These are phyloP conservation scores for Apiospora koreana DNA, from an alignment of 2,329 filamentous ascomycete species.

Conservation along the genomic window DNA sequence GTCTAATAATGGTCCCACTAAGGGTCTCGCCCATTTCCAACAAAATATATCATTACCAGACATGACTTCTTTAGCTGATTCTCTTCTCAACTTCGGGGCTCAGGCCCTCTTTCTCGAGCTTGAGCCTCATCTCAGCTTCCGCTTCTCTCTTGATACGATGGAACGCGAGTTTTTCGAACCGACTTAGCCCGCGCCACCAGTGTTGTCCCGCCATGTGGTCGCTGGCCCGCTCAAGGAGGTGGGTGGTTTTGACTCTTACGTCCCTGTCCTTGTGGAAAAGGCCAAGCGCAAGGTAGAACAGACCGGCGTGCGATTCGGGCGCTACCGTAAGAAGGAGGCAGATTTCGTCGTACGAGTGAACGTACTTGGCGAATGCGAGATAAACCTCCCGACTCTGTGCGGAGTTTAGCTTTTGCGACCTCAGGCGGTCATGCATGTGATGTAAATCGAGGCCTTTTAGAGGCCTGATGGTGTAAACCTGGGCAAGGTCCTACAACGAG, in stretches of 20 bases:
- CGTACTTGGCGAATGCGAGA: constrained; percentile 72
- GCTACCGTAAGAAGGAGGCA: constrained; percentile 81
- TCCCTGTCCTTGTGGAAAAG: constrained; percentile 86
- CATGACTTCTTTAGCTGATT: constrained; percentile 42
- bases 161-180: constrained; percentile 87
- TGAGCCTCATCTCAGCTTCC: constrained; percentile 52
- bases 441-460: constrained; percentile 83
- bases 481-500: constrained; percentile 59
- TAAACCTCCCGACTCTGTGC: constrained; percentile 83
- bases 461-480: constrained; percentile 64
- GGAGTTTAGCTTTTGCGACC: constrained; percentile 76
- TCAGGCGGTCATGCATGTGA: constrained; percentile 89
- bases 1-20: background rate
- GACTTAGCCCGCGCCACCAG: constrained; percentile 84
- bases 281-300: constrained; percentile 89
- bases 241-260: constrained; percentile 75
- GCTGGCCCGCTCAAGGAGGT: constrained; percentile 78
- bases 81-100: constrained; percentile 45
- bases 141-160: constrained; percentile 72
- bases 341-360: constrained; percentile 81
- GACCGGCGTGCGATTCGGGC: constrained; percentile 80
- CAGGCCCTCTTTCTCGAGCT: constrained; percentile 46
- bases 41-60: background rate
- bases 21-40: background rate
- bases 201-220: constrained; percentile 89